Conservation (phyloP, 805 yeast species). For the Candida railenensis region DNA sequence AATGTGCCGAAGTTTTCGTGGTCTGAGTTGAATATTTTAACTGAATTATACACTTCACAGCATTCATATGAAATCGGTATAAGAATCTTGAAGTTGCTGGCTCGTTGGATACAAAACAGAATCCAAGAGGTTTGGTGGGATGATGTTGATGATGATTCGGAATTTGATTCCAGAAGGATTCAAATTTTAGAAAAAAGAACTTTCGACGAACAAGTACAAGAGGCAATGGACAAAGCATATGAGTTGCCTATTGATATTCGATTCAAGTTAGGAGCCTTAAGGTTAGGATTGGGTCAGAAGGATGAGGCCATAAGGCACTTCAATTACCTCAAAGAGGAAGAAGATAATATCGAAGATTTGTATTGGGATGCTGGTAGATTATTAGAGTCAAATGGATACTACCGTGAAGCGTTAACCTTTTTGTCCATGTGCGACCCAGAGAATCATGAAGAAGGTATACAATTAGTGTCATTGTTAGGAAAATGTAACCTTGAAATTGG, state of each 20-base stretch:
- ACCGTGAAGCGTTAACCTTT: conserved; percentile 72
- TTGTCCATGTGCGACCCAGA: conserved; percentile 36
- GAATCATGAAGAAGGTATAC: conserved; percentile 38
- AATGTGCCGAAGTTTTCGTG: conserved; percentile 65
- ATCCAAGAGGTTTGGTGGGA: conserved; percentile 67
- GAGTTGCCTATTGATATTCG: conserved; percentile 84
- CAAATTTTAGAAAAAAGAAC: conserved; percentile 26
- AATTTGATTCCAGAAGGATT: conserved; percentile 73
- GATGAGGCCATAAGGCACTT: conserved; percentile 77
- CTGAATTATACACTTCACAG: conserved; percentile 74
- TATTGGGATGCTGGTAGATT: conserved; percentile 74
- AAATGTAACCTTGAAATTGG: conserved; percentile 75
- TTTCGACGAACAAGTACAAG: conserved; percentile 10
- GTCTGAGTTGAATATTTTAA: conserved; percentile 82
- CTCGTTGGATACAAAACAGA: conserved; percentile 82
- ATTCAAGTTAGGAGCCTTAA: conserved; percentile 70
- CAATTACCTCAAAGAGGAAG: conserved; percentile 53
- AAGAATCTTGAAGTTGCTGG: conserved; percentile 61
- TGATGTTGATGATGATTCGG: conserved; percentile 65
- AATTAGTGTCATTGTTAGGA: conserved; percentile 61
- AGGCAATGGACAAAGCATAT: conserved; percentile 24
- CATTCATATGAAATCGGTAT: conserved; percentile 66
- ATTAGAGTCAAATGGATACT: conserved; percentile 65
- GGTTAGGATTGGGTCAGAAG: conserved; percentile 62
- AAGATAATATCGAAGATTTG: conserved; percentile 64